Conservation (phyloP, 768 basidiomycete genomes). For the Trametes cingulata region DNA sequence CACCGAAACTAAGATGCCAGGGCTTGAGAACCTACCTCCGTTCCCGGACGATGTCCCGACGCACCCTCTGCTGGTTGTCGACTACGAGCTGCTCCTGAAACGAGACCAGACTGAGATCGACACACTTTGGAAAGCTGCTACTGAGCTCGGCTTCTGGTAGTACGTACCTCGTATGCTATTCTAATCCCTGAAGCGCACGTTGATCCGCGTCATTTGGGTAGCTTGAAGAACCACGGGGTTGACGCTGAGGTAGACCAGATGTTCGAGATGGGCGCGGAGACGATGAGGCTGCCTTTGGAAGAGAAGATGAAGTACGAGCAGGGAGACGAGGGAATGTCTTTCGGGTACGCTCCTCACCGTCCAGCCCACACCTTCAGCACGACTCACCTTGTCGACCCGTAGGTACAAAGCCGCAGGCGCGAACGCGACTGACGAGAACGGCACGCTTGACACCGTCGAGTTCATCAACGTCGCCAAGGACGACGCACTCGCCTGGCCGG, state of each 20-base stretch:
- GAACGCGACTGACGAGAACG: constrained; percentile 35
- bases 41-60: constrained; percentile 48
- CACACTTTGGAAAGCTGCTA: constrained; percentile 50
- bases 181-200: too few relatives aligned
- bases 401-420: constrained; percentile 36
- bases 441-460: constrained; percentile 35
- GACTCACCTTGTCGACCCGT: background rate
- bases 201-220: constrained; percentile 12
- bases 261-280: constrained; percentile 45
- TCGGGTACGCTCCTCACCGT: constrained; percentile 29
- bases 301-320: constrained; percentile 47
- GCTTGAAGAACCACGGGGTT: constrained; percentile 46
- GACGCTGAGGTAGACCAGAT: constrained; percentile 38
- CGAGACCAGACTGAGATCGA: constrained; percentile 41
- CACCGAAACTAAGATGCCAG: background rate
- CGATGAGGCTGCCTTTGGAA: constrained; percentile 41
- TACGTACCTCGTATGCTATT: constrained; percentile 29
- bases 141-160: constrained; percentile 57
- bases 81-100: constrained; percentile 40
- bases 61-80: constrained; percentile 49
- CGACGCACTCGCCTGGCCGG: constrained; percentile 38
- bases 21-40: constrained; percentile 32
- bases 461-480: constrained; percentile 40
- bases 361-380: background rate
- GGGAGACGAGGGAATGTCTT: constrained; percentile 42